Percentiles rank a stretch among this genome's conserved stretches.
These are phyloP conservation scores for Kockiozyma suomiensis DNA, from an alignment of 805 yeast genomes.

Conservation along the genomic window DNA sequence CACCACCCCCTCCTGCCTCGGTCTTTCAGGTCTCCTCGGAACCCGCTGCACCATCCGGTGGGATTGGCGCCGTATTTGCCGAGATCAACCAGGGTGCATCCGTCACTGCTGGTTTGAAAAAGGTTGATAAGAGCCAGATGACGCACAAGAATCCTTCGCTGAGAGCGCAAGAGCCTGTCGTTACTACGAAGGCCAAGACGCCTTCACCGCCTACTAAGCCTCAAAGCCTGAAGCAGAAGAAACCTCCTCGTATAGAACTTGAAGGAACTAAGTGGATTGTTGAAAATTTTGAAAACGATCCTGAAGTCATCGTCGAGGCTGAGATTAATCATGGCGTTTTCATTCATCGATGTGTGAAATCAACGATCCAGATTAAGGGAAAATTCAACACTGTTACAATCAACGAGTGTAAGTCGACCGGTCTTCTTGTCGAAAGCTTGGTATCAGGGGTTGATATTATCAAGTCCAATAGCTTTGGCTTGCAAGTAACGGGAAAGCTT, in stretches of 20 bases:
- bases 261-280: constrained; percentile 88
- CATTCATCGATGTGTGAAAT: constrained; percentile 75
- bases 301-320: constrained; percentile 72
- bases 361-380: constrained; percentile 81
- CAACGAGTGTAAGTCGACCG: constrained; percentile 70
- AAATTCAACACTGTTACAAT: constrained; percentile 87
- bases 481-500: constrained; percentile 79
- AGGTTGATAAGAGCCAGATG: constrained; percentile 91
- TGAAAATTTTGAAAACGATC: constrained; percentile 69
- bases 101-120: constrained; percentile 82
- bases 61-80: constrained; percentile 89
- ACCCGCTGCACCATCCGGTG: constrained; percentile 45
- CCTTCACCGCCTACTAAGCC: constrained; percentile 83
- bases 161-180: constrained; percentile 58
- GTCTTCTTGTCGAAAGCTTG: constrained; percentile 78
- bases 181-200: constrained; percentile 37
- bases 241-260: constrained; percentile 66
- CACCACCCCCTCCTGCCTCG: constrained; percentile 85
- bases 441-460: constrained; percentile 88
- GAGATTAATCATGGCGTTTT: constrained; percentile 86
- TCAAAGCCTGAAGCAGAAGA: constrained; percentile 53
- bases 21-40: constrained; percentile 49
- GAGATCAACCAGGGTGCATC: constrained; percentile 82
- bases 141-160: constrained; percentile 88
- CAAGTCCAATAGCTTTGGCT: constrained; percentile 75